phyloP scores from a whole-genome alignment of 805 yeast species.

The Pichia gijzeniarum region DNA sequence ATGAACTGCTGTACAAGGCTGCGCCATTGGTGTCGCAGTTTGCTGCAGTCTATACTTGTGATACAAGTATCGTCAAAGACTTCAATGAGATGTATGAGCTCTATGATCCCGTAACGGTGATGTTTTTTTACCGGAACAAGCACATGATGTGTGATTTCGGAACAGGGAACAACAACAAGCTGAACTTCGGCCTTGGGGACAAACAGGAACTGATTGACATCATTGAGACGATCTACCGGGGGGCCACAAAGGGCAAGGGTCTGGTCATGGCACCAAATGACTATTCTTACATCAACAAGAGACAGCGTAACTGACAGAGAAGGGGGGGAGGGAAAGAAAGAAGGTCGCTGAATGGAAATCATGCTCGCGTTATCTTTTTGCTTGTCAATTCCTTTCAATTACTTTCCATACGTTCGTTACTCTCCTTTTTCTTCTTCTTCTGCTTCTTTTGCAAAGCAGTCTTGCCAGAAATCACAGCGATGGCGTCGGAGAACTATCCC shows the following conservation, averaged over 20 bases:
- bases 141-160: conserved; percentile 99
- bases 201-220: conserved; percentile 90
- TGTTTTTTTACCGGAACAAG: conserved; percentile 89
- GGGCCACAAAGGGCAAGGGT: conserved; percentile 90
- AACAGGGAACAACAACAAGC: conserved; percentile 93
- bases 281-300: conserved; percentile 28
- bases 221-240: conserved; percentile 81
- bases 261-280: conserved; percentile 79
- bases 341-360: not conserved
- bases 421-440: no score
- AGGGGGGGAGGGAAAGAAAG: not conserved
- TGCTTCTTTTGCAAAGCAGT: no score
- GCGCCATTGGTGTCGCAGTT: conserved; percentile 83
- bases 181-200: conserved; percentile 72
- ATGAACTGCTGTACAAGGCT: conserved; percentile 70
- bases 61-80: conserved; percentile 83
- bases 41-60: conserved; percentile 84
- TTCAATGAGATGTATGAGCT: conserved; percentile 87
- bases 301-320: not conserved
- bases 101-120: conserved; percentile 83
- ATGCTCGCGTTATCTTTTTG: not conserved
- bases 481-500: conserved; percentile 39
- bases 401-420: not conserved
- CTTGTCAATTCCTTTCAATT: not conserved
- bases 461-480: conserved; percentile 7